phyloP scores from a whole-genome alignment of 2,329 filamentous ascomycete genomes.

The Madurella fahalii region DNA sequence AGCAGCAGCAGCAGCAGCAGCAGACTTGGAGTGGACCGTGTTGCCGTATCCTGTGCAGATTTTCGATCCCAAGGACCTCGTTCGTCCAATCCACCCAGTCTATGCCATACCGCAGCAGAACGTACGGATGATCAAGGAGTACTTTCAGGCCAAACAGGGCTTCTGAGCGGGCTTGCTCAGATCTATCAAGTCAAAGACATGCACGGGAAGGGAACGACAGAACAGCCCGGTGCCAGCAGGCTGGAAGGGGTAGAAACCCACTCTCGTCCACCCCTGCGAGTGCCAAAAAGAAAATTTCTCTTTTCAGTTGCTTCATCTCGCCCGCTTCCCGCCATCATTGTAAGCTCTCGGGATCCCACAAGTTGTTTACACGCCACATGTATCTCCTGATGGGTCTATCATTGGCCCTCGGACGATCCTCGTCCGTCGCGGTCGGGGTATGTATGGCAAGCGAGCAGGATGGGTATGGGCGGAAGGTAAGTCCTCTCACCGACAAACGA shows the following conservation, averaged over 20 bases:
- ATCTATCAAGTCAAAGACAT: background rate
- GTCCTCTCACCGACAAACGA: too few relatives aligned
- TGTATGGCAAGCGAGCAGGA: too few relatives aligned
- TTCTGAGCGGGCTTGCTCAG: constrained; percentile 39
- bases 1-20: constrained; percentile 20
- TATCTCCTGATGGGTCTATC: too few relatives aligned
- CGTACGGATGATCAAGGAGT: constrained; percentile 60
- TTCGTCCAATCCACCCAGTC: constrained; percentile 73
- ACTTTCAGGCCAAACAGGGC: constrained; percentile 57
- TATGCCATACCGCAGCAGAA: constrained; percentile 75
- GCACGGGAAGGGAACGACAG: constrained; percentile 4
- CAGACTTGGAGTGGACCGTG: constrained; percentile 38
- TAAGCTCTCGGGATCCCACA: too few relatives aligned
- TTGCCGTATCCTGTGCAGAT: constrained; percentile 52
- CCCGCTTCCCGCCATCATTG: too few relatives aligned
- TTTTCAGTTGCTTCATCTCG: too few relatives aligned
- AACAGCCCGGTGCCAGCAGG: background rate
- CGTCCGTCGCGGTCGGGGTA: too few relatives aligned
- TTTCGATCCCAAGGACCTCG: constrained; percentile 66
- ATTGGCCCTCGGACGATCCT: too few relatives aligned
- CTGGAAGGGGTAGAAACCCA: background rate
- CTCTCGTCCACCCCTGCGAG: too few relatives aligned
- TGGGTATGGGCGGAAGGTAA: too few relatives aligned
- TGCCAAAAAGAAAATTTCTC: too few relatives aligned
- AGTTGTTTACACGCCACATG: too few relatives aligned